These are phyloP conservation scores for Xylaria flabelliformis DNA, from an alignment of 495 filamentous ascomycete species.

Conservation along the genomic window DNA sequence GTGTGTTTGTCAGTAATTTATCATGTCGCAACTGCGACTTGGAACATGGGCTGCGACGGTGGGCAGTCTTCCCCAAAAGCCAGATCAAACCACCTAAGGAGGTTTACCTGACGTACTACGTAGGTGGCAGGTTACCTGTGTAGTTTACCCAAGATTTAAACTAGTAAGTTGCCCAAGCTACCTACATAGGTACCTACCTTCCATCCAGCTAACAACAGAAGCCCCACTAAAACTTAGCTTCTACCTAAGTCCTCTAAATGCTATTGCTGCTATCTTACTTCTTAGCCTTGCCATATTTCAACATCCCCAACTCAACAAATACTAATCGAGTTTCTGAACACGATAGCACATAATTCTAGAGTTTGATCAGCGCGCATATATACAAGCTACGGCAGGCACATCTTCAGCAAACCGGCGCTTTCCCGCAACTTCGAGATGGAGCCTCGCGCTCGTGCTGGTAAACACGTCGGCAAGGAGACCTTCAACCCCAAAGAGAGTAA, in stretches of 20 bases:
- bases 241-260: background rate
- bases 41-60: constrained; percentile 1
- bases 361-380: background rate
- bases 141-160: constrained; percentile 10
- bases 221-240: background rate
- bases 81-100: constrained; percentile 8
- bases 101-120: background rate
- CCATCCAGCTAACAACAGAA: background rate
- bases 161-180: background rate
- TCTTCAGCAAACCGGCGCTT: background rate
- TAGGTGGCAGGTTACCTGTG: background rate
- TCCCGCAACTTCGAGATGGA: constrained; percentile 57
- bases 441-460: constrained; percentile 75
- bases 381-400: background rate
- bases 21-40: constrained; percentile 11
- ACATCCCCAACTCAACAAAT: constrained; percentile 1
- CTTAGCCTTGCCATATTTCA: constrained; percentile 2
- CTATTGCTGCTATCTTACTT: background rate
- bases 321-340: background rate
- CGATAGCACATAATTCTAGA: background rate
- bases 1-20: background rate
- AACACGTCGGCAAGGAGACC: constrained; percentile 89
- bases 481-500: constrained; percentile 78
- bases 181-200: background rate
- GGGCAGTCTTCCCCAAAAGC: constrained; percentile 17